Conservation (phyloP, 139 green algal species). For the Tetraselmis striata region DNA sequence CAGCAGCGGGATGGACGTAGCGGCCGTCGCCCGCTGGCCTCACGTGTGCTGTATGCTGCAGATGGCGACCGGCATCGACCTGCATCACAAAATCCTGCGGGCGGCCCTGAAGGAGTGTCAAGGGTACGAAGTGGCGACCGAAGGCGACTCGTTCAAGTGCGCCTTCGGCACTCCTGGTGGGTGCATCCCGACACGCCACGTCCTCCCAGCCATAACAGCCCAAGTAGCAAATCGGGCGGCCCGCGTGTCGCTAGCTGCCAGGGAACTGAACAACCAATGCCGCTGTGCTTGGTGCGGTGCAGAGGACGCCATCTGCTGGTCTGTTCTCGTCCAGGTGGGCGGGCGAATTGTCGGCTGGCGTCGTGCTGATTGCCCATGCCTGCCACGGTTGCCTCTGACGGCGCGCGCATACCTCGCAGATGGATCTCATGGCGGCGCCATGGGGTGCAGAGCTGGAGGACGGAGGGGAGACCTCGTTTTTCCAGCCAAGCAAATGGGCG, state of each 20-base stretch:
- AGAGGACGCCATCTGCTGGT: background rate
- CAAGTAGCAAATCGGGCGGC: no score
- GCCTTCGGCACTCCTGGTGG: background rate
- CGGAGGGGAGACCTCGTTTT: background rate
- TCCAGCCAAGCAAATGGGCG: background rate
- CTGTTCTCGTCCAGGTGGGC: background rate
- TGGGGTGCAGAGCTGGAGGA: background rate
- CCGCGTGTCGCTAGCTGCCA: background rate
- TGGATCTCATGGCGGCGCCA: background rate
- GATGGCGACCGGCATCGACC: background rate
- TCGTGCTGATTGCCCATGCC: no score
- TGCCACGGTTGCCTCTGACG: no score
- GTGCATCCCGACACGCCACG: background rate
- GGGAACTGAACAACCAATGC: background rate
- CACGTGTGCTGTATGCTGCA: background rate
- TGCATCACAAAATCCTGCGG: background rate
- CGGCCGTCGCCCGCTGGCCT: background rate
- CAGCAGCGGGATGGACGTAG: background rate
- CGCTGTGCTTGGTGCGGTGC: background rate
- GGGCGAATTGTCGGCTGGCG: no score
- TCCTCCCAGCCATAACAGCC: no score
- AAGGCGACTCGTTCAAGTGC: background rate
- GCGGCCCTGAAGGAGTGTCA: background rate
- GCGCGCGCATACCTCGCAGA: no score
- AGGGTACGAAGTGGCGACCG: background rate